These are phyloP conservation scores for Ustilago hordei DNA, from an alignment of 1,284 basidiomycete genomes.

Conservation along the genomic window DNA sequence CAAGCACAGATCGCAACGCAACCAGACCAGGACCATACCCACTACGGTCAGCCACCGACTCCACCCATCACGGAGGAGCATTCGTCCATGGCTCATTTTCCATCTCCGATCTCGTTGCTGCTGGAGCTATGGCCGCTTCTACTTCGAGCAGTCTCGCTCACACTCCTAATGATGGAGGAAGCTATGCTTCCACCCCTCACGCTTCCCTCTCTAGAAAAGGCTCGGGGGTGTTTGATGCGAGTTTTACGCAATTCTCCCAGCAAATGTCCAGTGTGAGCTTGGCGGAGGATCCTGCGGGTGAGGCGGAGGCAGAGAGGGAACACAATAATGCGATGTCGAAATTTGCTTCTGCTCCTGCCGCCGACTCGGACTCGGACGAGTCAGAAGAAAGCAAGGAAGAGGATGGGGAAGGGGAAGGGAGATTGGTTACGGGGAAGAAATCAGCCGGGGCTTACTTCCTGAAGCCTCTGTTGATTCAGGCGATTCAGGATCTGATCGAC, in stretches of 20 bases:
- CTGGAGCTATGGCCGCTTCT: conserved; percentile 47
- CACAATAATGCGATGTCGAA: conserved; percentile 2
- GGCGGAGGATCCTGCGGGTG: conserved; percentile 35
- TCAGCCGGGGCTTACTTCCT: conserved; percentile 59
- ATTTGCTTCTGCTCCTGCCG: conserved; percentile 2
- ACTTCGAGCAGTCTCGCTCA: conserved; percentile 23
- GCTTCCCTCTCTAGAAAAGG: conserved; percentile 43
- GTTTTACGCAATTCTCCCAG: conserved; percentile 22
- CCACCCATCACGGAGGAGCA: conserved; percentile 7
- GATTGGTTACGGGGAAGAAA: conserved; percentile 13
- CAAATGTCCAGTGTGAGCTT: conserved; percentile 20
- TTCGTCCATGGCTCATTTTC: conserved; percentile 56
- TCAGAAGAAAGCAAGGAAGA: conserved; percentile 8
- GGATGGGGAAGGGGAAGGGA: conserved; percentile 28
- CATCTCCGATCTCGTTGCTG: conserved; percentile 65
- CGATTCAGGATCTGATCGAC: conserved; percentile 81
- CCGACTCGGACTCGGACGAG: neutral
- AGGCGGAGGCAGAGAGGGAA: conserved; percentile 46
- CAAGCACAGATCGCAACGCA: neutral
- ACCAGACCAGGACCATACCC: conserved; percentile 38
- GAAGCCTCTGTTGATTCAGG: conserved; percentile 71
- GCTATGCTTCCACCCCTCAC: conserved; percentile 37
- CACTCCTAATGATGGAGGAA: conserved; percentile 35
- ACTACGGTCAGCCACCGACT: conserved; percentile 20
- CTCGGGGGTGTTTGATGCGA: conserved; percentile 38